Evolutionary conservation across 139 green algal genomes (phyloP), one percentile per base, ranked within the genome.

Genomic region (Chloropicon primus): DNA sequence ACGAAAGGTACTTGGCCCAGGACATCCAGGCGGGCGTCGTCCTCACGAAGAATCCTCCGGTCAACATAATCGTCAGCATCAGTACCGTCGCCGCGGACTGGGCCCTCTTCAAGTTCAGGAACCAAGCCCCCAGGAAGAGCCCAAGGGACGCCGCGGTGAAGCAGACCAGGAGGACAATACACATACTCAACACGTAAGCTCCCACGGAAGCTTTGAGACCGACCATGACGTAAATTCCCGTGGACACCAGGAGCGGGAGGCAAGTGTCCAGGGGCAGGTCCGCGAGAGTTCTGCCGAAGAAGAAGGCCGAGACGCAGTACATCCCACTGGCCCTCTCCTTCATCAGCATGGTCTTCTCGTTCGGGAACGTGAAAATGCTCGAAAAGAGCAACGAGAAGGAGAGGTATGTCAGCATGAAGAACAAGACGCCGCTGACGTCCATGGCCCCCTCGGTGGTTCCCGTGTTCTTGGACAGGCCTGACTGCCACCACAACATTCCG

Each of bases 1-100:
- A 62, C 10, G 41, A 62, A n/a, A 62, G 5, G 41, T 62, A 62
- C 41, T 62, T 62, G 10, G 88, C 41, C 88, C 88, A 92, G 62
- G 77, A 73, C 29, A 92, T 87, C 86, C 86, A 91, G 2, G 77
- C 76, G 23, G 85, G 87, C 25, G 91, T 88, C 53, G 76, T 76
- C 1, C 81, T 71, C 24, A 93, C 85, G 76, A 90, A 93, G 80
- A 89, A 93, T 25, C 88, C 88, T 26, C 82, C 78, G 25, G 86
- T 80, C 62, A 90, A 72, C 71, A 88, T 71, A 79, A 89, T 84
- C n/a, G 25, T 53, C 3, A 78, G 74, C 26, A 78, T 78, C 27
- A 72, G 22, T 23, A 78, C 54, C 10, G 74, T 72, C 2, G 74
- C 74, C 24, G 72, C 25, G 22, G 26, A 72, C 74, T 78, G 74